A percentile compares a stretch with the other conserved stretches of the same genome.
Evolutionary conservation across 495 filamentous ascomycete species (phyloP).

Genomic region (Lentithecium fluviatile): DNA sequence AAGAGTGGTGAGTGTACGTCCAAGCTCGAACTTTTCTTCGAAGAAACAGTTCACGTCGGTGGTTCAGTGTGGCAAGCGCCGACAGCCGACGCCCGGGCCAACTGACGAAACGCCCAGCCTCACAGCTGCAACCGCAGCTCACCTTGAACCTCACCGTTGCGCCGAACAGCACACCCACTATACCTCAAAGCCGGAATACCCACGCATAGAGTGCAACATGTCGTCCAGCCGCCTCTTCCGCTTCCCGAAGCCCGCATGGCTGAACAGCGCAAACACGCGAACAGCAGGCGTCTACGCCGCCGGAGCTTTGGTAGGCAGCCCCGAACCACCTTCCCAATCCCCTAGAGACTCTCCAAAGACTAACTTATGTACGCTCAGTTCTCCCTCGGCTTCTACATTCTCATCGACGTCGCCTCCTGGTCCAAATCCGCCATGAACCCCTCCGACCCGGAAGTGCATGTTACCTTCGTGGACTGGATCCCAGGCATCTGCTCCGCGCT

Average conservation of each 20-base stretch:
- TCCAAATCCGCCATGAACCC: constrained; percentile 76
- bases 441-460: constrained; percentile 66
- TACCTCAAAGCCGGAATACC: neutral
- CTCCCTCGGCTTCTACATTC: constrained; percentile 93
- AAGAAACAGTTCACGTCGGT: constrained; percentile 2
- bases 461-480: constrained; percentile 98
- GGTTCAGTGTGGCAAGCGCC: constrained; percentile 1
- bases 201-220: constrained; percentile 24
- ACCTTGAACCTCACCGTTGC: neutral
- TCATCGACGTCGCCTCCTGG: constrained; percentile 88
- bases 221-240: constrained; percentile 45
- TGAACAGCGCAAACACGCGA: constrained; percentile 80
- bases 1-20: neutral
- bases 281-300: constrained; percentile 82
- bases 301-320: constrained; percentile 71
- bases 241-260: constrained; percentile 62
- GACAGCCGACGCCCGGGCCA: neutral
- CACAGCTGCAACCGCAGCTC: constrained; percentile 3
- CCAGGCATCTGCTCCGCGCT: constrained; percentile 90
- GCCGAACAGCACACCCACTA: neutral
- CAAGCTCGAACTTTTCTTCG: constrained; percentile 20
- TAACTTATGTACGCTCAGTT: constrained; percentile 57
- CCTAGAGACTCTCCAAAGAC: neutral
- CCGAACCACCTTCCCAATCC: neutral
- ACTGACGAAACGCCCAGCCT: neutral